These are phyloP conservation scores for Nitzschia putrida DNA, from an alignment of 108 stramenopile species.

Conservation along the genomic window DNA sequence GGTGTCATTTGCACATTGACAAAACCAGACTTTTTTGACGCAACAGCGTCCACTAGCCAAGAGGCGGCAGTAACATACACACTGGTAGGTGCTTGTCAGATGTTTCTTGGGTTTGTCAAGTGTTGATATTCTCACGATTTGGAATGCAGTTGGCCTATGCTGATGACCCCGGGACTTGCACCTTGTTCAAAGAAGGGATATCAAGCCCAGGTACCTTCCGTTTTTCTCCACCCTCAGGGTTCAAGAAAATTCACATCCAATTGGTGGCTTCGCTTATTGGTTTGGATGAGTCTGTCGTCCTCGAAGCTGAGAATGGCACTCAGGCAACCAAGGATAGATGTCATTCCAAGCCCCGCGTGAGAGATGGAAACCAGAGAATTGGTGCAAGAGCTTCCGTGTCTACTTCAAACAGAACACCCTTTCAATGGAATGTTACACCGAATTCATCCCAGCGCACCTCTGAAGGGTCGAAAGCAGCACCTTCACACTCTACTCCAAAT, in stretches of 20 bases:
- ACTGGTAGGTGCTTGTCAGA: slow-evolving; percentile 11
- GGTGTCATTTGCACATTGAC: slow-evolving; percentile 35
- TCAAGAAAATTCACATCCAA: slow-evolving; percentile 59
- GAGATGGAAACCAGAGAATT: too few relatives aligned
- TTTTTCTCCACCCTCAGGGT: slow-evolving; percentile 54
- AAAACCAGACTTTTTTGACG: slow-evolving; percentile 1
- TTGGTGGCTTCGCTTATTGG: slow-evolving; percentile 71
- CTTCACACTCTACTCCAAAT: too few relatives aligned
- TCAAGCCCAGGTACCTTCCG: slow-evolving; percentile 32
- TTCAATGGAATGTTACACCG: too few relatives aligned
- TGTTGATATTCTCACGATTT: not conserved
- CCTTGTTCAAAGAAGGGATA: slow-evolving; percentile 61
- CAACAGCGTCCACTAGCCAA: slow-evolving; percentile 1
- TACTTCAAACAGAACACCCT: too few relatives aligned
- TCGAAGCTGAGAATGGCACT: not conserved
- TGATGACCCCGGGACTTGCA: slow-evolving; percentile 60
- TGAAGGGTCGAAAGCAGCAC: too few relatives aligned
- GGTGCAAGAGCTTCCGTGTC: too few relatives aligned
- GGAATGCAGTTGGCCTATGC: slow-evolving; percentile 68
- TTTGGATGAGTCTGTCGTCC: slow-evolving; percentile 42
- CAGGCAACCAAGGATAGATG: too few relatives aligned
- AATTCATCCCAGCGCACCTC: too few relatives aligned
- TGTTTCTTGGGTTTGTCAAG: slow-evolving; percentile 28
- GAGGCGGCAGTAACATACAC: slow-evolving; percentile 12
- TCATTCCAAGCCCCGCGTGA: too few relatives aligned